Percentiles rank a stretch among this genome's conserved stretches.
Evolutionary conservation across 768 basidiomycete genomes (phyloP).

Genomic region (Coprinellus aureogranulatus): DNA sequence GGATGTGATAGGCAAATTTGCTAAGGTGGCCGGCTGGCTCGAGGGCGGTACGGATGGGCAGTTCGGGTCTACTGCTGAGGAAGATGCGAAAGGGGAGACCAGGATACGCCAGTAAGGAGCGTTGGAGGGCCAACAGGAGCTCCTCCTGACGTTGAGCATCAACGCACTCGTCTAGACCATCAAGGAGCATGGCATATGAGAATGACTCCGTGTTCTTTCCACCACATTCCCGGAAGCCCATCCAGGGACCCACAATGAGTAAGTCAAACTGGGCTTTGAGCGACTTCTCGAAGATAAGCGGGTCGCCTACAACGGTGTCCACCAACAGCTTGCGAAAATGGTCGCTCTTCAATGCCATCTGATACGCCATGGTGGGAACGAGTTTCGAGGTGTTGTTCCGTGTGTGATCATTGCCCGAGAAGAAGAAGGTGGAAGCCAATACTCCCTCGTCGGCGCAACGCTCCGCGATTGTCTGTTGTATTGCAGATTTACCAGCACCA

Average conservation of each 20-base stretch:
- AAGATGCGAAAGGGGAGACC: slow-evolving; percentile 7
- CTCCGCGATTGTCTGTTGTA: slow-evolving; percentile 11
- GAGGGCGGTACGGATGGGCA: slow-evolving; percentile 6
- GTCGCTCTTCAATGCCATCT: neutral
- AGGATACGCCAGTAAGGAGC: neutral
- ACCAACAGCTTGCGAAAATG: neutral
- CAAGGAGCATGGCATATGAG: slow-evolving; percentile 3
- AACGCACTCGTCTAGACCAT: slow-evolving; percentile 15
- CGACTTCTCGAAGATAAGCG: neutral
- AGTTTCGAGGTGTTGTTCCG: slow-evolving; percentile 4
- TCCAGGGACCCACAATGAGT: slow-evolving; percentile 6
- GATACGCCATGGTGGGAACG: slow-evolving; percentile 12
- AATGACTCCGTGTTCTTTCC: neutral
- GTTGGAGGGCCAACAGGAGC: slow-evolving; percentile 6
- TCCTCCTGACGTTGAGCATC: slow-evolving; percentile 7
- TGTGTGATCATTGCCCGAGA: slow-evolving; percentile 2
- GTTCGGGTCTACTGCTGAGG: slow-evolving; percentile 14
- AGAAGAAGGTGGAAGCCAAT: slow-evolving; percentile 6
- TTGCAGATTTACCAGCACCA: slow-evolving; percentile 1
- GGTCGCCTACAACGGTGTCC: neutral
- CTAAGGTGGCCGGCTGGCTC: neutral
- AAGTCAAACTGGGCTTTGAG: slow-evolving; percentile 7
- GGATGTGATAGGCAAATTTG: neutral
- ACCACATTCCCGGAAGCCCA: neutral
- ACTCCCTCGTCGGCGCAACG: neutral